Conservation (phyloP, 2,329 filamentous ascomycete species). For the Lecanoromycetidae sp. region DNA sequence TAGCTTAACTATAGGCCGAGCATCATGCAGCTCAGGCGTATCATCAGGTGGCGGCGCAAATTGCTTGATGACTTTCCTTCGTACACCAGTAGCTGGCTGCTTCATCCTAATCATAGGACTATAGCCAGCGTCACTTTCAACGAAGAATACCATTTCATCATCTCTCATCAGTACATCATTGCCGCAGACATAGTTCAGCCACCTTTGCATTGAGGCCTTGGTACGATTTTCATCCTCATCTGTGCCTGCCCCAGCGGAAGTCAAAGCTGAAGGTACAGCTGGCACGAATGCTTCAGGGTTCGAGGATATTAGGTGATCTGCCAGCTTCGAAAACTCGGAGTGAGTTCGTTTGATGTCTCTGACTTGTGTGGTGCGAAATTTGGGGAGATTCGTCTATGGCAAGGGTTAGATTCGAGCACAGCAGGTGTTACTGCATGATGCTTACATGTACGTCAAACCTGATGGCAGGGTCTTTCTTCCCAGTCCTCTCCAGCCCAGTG, state of each 20-base stretch:
- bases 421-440: conserved; percentile 9
- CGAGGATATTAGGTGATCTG: conserved; percentile 89
- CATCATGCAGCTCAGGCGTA: conserved; percentile 83
- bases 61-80: conserved; percentile 92
- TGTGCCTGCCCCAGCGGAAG: conserved; percentile 85
- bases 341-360: conserved; percentile 92
- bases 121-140: conserved; percentile 98
- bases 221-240: conserved; percentile 89
- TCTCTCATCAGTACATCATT: conserved; percentile 90
- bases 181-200: conserved; percentile 85
- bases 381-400: conserved; percentile 89
- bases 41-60: conserved; percentile 96
- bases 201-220: conserved; percentile 80
- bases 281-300: conserved; percentile 93
- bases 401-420: background rate
- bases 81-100: conserved; percentile 90
- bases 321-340: conserved; percentile 92
- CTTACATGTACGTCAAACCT: conserved; percentile 93
- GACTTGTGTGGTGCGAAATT: conserved; percentile 95
- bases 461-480: conserved; percentile 89
- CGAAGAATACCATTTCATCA: conserved; percentile 94
- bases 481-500: conserved; percentile 79
- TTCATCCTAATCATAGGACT: conserved; percentile 91
- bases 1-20: conserved; percentile 80
- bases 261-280: conserved; percentile 86